A percentile compares a stretch with the other conserved stretches of the same genome.
phyloP scores from a whole-genome alignment of 106 monocot genomes.

The Phalaenopsis equestris region DNA sequence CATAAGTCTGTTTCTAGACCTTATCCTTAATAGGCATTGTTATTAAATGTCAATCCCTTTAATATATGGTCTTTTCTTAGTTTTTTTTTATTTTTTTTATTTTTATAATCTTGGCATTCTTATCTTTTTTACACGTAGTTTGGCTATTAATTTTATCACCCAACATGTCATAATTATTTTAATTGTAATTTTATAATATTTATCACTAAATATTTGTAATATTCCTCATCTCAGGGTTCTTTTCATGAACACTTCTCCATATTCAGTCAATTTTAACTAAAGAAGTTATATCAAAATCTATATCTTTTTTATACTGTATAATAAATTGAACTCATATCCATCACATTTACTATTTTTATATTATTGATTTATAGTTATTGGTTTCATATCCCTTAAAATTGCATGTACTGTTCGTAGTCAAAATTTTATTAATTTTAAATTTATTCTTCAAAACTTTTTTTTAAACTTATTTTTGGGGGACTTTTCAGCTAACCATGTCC shows the following conservation, averaged over 20 bases:
- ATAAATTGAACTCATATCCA: neutral
- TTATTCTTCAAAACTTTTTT: too few relatives aligned
- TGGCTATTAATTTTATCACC: neutral
- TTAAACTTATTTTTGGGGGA: too few relatives aligned
- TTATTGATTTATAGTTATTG: neutral
- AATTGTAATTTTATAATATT: neutral
- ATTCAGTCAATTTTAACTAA: neutral
- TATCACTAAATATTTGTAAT: neutral
- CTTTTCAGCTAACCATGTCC: too few relatives aligned
- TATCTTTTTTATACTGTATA: neutral
- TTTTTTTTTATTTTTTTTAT: too few relatives aligned
- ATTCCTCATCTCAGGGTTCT: neutral
- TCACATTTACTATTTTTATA: neutral
- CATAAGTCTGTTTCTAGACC: too few relatives aligned
- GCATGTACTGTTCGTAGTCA: neutral
- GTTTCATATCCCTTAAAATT: neutral
- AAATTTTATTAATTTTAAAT: too few relatives aligned
- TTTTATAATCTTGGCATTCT: neutral
- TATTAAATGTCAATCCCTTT: too few relatives aligned
- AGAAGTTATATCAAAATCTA: neutral
- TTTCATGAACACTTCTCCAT: neutral
- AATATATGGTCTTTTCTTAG: too few relatives aligned
- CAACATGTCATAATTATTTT: neutral
- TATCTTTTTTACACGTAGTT: neutral
- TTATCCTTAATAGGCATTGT: too few relatives aligned